Conservation (phyloP, 2,329 filamentous ascomycete species). For the Pseudogymnoascus sp. region DNA sequence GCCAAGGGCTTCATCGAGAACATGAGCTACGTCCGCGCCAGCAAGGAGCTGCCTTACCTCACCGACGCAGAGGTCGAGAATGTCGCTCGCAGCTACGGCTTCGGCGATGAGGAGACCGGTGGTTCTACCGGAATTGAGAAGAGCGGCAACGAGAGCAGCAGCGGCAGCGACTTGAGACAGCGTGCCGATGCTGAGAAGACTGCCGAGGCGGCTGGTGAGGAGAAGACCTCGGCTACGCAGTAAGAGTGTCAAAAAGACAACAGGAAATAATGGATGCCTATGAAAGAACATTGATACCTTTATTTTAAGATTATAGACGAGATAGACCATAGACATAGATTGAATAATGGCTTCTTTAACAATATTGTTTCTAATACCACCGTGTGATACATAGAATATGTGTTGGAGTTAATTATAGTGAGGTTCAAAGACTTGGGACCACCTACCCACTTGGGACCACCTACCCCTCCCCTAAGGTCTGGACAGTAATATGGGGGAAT, state of each 20-base stretch:
- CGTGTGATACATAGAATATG: not conserved
- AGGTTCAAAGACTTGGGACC: not conserved
- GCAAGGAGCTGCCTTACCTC: constrained; percentile 46
- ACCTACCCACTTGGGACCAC: not conserved
- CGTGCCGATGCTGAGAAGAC: not conserved
- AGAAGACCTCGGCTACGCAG: not conserved
- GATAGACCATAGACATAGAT: constrained; percentile 7
- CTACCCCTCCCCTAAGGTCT: no score
- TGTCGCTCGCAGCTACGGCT: constrained; percentile 9
- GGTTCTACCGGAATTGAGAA: not conserved
- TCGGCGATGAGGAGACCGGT: not conserved
- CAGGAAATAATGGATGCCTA: not conserved
- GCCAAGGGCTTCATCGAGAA: constrained; percentile 49
- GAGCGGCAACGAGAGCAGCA: not conserved
- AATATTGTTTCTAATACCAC: not conserved
- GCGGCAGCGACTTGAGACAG: not conserved
- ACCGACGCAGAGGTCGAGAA: constrained; percentile 43
- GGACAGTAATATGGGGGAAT: no score
- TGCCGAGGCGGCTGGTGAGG: not conserved
- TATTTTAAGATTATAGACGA: not conserved
- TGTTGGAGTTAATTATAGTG: not conserved
- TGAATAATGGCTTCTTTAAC: constrained; percentile 2
- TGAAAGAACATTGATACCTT: not conserved
- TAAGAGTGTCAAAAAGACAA: not conserved
- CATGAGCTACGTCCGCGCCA: constrained; percentile 50